phyloP scores from a whole-genome alignment of 1,284 basidiomycete species.

The Cutaneotrichosporon arboriforme region DNA sequence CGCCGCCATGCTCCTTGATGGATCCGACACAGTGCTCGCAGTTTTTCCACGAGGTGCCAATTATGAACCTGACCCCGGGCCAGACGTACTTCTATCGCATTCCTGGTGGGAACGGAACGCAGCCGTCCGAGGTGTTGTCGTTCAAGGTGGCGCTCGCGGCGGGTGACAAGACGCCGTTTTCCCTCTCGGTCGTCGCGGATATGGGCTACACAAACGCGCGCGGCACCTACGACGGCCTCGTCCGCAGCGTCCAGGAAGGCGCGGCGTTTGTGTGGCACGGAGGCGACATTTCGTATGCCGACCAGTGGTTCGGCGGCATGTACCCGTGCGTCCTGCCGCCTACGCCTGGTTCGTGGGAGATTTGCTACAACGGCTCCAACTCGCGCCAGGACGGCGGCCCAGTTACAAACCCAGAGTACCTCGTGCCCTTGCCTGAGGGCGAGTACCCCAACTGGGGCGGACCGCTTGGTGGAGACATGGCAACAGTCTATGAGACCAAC shows the following conservation, averaged over 20 bases:
- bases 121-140: constrained; percentile 19
- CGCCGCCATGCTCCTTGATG: constrained; percentile 27
- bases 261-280: constrained; percentile 32
- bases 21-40: constrained; percentile 30
- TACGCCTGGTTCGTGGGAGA: constrained; percentile 5
- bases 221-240: constrained; percentile 33
- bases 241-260: constrained; percentile 25
- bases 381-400: constrained; percentile 8
- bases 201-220: constrained; percentile 44
- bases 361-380: constrained; percentile 32
- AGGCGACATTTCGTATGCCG: constrained; percentile 46
- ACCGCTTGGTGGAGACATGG: constrained; percentile 28
- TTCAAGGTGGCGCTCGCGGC: constrained; percentile 24
- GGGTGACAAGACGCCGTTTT: constrained; percentile 23
- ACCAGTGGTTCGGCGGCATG: constrained; percentile 36
- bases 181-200: constrained; percentile 36
- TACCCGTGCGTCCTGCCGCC: constrained; percentile 12
- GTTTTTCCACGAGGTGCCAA: constrained; percentile 32
- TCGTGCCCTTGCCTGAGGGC: constrained; percentile 23
- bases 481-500: constrained; percentile 32
- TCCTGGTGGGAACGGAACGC: constrained; percentile 33
- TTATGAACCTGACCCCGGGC: constrained; percentile 18
- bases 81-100: constrained; percentile 31
- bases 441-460: constrained; percentile 27
- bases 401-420: constrained; percentile 21